A percentile compares a stretch with the other conserved stretches of the same genome.
These are phyloP conservation scores for Parasarocladium wereldwijsianum DNA, from an alignment of 2,329 filamentous ascomycete genomes.

Conservation along the genomic window DNA sequence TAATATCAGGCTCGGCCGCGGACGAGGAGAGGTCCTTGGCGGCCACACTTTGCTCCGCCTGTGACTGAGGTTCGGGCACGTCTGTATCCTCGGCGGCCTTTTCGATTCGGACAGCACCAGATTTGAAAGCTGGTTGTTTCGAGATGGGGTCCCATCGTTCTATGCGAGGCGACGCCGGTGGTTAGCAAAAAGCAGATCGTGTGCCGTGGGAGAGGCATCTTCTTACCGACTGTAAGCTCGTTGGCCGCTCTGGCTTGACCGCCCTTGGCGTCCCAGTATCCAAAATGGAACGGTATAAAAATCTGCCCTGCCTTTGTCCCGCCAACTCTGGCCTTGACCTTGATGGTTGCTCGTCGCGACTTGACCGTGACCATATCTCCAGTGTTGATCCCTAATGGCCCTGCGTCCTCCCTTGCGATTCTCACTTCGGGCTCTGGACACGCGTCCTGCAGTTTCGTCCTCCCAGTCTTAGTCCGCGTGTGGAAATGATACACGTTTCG, in stretches of 20 bases:
- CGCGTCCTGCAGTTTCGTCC: conserved; percentile 15
- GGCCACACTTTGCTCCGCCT: too few species aligned
- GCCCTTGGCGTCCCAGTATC: conserved; percentile 19
- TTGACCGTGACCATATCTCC: too few species aligned
- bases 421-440: conserved; percentile 15
- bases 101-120: conserved; percentile 17
- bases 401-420: conserved; percentile 16
- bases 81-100: too few species aligned
- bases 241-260: conserved; percentile 18
- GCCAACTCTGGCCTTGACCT: too few species aligned
- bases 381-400: conserved; percentile 6
- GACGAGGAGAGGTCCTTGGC: too few species aligned
- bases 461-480: conserved; percentile 21
- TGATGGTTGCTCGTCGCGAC: too few species aligned
- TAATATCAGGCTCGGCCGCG: too few species aligned
- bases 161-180: not conserved
- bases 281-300: conserved; percentile 24
- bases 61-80: too few species aligned
- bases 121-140: conserved; percentile 22
- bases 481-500: conserved; percentile 20
- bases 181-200: too few species aligned
- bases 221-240: conserved; percentile 20
- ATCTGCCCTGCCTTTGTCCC: conserved; percentile 15
- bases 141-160: conserved; percentile 17
- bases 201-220: too few species aligned